A percentile compares a stretch with the other conserved stretches of the same genome.
Evolutionary conservation across 202 grass and related monocot species (phyloP).

Genomic region (Carex arenaria): DNA sequence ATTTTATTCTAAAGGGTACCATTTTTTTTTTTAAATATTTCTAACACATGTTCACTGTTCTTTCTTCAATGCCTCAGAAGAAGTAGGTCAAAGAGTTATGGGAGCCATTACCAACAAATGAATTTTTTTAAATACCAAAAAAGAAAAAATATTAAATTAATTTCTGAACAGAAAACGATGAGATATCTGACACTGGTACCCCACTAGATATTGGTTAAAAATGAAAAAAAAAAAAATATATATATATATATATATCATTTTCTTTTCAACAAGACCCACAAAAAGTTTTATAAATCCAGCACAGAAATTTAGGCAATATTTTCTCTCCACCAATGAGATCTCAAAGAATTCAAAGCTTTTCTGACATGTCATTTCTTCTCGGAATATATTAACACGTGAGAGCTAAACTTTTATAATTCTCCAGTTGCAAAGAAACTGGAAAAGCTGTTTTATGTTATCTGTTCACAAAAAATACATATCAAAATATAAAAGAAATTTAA

Average conservation of each 20-base stretch:
- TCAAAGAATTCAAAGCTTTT: not conserved
- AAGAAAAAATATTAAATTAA: not conserved
- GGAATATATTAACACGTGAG: not conserved
- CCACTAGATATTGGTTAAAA: not conserved
- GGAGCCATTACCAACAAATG: not conserved
- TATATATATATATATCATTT: too few relatives aligned
- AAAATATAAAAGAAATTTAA: not conserved
- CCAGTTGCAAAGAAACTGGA: not conserved
- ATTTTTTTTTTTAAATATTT: not conserved
- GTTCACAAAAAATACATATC: not conserved
- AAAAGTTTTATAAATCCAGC: not conserved
- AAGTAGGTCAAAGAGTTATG: not conserved
- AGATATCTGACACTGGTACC: slow-evolving; percentile 7
- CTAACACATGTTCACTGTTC: not conserved
- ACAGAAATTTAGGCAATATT: slow-evolving; percentile 14
- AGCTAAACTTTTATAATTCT: not conserved
- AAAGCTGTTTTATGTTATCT: not conserved
- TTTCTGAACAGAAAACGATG: slow-evolving; percentile 6
- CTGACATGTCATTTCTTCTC: not conserved
- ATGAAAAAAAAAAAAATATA: not conserved
- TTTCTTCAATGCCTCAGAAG: not conserved
- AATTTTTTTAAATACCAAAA: not conserved
- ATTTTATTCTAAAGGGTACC: not conserved
- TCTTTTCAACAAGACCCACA: not conserved
- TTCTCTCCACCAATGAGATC: not conserved